Base-by-base conservation (phyloP, 768 basidiomycete genomes). In the Leccinum aurantiacum region DNA sequence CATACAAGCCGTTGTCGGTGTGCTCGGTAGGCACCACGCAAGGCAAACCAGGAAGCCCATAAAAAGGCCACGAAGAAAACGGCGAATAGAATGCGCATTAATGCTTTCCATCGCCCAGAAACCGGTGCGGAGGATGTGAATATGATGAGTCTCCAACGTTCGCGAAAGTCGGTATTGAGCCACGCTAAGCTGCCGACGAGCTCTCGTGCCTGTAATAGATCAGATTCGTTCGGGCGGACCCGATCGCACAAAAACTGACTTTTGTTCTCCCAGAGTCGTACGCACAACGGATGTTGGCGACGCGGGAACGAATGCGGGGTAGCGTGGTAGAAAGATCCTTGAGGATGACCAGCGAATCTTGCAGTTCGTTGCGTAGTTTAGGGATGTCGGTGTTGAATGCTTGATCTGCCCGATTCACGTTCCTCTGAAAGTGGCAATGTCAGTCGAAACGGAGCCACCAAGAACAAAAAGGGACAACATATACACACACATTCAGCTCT, bases 111-210 rank as follows among this genome's bases (percentile, higher is more conserved):
- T 48, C 82, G 80, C 77, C 81, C 80, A 24, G 89, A 88, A 22
- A 91, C 89, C 2, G 90, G 90, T 52, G 86, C 85, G 2, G 80
- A 79, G 3, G 85, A 78, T 1, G 89, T 87, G 77, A 91, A 91
- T 66, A 91, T 85, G 74, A 85, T 87, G 24, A 80, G 73, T 47
- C 88, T 82, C 84, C 87, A 88, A 13, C 90, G 87, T 69, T 87
- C 85, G 58, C 88, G 87, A 70, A 89, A 86, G 52, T 88, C 86
- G 0, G 87, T 91, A 69, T 91, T 90, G 24, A 91, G 78, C 90
- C 90, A 92, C 56, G 79, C 79, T 48, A 92, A 76, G 56, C 86
- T 86, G 3, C 72, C 71, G n/a, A 86, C 84, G 17, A 92, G 83
- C 6, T 78, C 73, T 65, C 82, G 79, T 9, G 90, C 90, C 90